Evolutionary conservation across 352 stramenopile genomes (phyloP).

Genomic region (Phytophthora cryptogea): DNA sequence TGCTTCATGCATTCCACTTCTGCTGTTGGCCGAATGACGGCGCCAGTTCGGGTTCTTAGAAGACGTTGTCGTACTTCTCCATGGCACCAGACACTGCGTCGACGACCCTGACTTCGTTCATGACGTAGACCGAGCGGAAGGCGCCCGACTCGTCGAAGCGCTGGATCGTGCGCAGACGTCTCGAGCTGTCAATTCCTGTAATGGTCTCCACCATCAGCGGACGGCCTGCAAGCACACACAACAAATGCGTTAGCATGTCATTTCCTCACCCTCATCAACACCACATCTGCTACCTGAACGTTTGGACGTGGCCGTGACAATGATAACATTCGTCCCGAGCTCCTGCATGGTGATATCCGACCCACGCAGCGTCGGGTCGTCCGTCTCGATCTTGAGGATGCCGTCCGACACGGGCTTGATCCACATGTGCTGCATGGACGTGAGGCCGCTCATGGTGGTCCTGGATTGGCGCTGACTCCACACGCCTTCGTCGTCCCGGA

Average conservation of each 20-base stretch:
- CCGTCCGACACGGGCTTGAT: conserved; percentile 87
- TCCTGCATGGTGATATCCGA: conserved; percentile 89
- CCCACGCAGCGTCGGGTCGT: conserved; percentile 78
- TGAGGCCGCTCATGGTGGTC: conserved; percentile 86
- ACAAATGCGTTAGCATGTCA: background rate
- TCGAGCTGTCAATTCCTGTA: conserved; percentile 80
- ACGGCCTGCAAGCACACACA: conserved; percentile 40
- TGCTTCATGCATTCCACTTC: conserved; percentile 1
- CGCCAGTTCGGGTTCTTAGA: conserved; percentile 39
- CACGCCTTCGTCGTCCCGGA: conserved; percentile 84
- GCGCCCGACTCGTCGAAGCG: conserved; percentile 86
- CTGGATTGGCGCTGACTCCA: conserved; percentile 87
- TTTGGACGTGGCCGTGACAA: conserved; percentile 87
- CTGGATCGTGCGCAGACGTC: conserved; percentile 82
- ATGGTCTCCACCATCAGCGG: conserved; percentile 87
- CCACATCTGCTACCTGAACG: conserved; percentile 52
- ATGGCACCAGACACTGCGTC: conserved; percentile 87
- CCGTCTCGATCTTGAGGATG: conserved; percentile 88
- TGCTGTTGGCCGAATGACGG: background rate
- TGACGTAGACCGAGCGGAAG: conserved; percentile 89
- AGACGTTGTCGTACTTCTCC: conserved; percentile 88
- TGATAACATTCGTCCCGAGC: conserved; percentile 79
- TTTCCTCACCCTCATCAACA: background rate
- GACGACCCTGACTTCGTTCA: conserved; percentile 86
- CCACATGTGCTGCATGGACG: conserved; percentile 88